Evolutionary conservation across 352 stramenopile species (phyloP), one percentile per base, ranked within the genome.

Genomic region (Globisporangium yorkense): DNA sequence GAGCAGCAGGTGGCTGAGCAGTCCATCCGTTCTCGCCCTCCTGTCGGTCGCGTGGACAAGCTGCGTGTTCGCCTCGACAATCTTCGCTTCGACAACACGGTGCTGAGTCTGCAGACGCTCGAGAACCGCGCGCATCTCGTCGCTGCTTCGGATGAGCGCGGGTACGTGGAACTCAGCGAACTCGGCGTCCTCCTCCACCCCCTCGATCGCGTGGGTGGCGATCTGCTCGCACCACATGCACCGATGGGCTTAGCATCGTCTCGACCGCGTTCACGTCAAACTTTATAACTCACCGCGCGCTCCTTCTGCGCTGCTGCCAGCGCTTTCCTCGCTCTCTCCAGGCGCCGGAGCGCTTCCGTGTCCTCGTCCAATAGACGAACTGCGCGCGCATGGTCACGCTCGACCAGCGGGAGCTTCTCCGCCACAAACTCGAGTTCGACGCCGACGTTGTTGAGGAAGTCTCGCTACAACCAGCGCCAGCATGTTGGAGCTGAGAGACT

Each of bases 151-250:
- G 37, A 89, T 68, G 1, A 93, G 63, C 24, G 83, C 68, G 7
- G 77, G 75, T 0, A 74, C 79, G 51, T 93, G 79, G 20, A 81
- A 84, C 48, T 89, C 82, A 0, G 80, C 79, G 54, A 91, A 87
- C 53, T 89, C 77, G 1, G 80, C 80, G 44, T 91, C 80, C 64
- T 93, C 79, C 58, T 91, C 79, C 1, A 89, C 77, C 3, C 80
- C 83, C 73, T 88, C 76, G 3, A 84, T 74, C 0, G 72, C 74
- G 35, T 79, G 71, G 54, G 71, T 70, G 2, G 75, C 76, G 7
- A 56, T 55, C 74, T 86, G 54, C 24, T 41, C 9, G 40, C 24
- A 20, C 4, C 2, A 44, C 12, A 54, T 20, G 12, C 5, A 16
- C 7, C 45, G 18, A 45, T 43, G 8, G 37, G 8, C 4, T 18